A percentile compares a stretch with the other conserved stretches of the same genome.
Conservation (phyloP, 306 rosid genomes). For the Luffa acutangula region DNA sequence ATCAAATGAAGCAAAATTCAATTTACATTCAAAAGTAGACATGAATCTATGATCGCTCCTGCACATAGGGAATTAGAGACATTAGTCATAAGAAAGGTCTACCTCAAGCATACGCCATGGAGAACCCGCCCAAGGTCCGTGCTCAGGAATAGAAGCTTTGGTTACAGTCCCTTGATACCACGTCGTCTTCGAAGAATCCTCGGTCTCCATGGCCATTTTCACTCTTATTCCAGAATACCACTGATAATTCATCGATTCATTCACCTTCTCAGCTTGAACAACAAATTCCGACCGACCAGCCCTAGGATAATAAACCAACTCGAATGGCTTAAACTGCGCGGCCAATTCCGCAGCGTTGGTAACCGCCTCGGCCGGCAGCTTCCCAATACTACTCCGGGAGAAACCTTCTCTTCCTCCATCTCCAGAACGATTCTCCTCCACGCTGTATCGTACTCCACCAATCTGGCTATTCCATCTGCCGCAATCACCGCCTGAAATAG, state of each 20-base stretch:
- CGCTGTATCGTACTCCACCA: slow-evolving; percentile 6
- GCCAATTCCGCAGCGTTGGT: slow-evolving; percentile 48
- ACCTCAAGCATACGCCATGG: slow-evolving; percentile 84
- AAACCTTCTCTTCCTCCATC: slow-evolving; percentile 10
- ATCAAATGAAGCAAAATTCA: not conserved
- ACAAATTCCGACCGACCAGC: slow-evolving; percentile 56
- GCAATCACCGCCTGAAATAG: not conserved
- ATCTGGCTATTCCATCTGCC: slow-evolving; percentile 20
- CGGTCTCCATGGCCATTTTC: slow-evolving; percentile 51
- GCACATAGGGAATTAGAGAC: not conserved
- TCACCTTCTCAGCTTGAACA: slow-evolving; percentile 47
- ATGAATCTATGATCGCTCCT: not conserved
- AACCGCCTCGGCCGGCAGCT: slow-evolving; percentile 25
- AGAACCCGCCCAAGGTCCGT: slow-evolving; percentile 35
- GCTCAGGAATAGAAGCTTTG: slow-evolving; percentile 4
- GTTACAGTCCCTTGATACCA: slow-evolving; percentile 59
- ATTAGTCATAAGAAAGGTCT: not conserved
- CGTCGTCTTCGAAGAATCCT: slow-evolving; percentile 45
- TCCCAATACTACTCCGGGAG: slow-evolving; percentile 35
- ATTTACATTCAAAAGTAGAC: not conserved
- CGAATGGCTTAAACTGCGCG: slow-evolving; percentile 38
- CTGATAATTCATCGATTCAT: slow-evolving; percentile 20
- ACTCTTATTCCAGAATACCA: slow-evolving; percentile 56
- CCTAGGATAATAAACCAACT: slow-evolving; percentile 61
- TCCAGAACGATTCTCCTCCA: slow-evolving; percentile 17